Percentiles rank a stretch among this genome's conserved stretches.
These are phyloP conservation scores for Pleomassaria siparia DNA, from an alignment of 2,329 filamentous ascomycete species.

Conservation along the genomic window DNA sequence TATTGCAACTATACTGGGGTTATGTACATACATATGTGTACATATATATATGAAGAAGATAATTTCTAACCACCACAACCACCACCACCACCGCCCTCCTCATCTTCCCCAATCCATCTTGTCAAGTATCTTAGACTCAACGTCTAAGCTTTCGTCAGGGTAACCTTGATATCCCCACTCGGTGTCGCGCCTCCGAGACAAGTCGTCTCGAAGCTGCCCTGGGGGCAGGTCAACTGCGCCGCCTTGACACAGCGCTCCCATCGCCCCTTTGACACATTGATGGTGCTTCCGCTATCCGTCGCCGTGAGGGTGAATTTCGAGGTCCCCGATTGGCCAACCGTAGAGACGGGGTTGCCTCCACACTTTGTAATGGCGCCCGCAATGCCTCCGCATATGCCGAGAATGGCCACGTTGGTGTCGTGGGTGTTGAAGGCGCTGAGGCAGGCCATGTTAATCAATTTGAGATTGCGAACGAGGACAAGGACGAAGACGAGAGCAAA, in stretches of 20 bases:
- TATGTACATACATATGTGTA: too few species aligned
- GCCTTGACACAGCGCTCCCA: constrained; percentile 60
- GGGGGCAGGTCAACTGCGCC: constrained; percentile 54
- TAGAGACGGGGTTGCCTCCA: constrained; percentile 48
- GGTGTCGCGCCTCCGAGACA: constrained; percentile 53
- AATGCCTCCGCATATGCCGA: constrained; percentile 55
- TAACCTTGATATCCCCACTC: constrained; percentile 50
- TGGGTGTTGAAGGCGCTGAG: constrained; percentile 19
- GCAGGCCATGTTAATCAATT: neutral
- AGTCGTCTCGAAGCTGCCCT: constrained; percentile 51
- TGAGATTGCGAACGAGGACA: too few species aligned
- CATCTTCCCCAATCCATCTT: too few species aligned
- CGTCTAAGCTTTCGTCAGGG: constrained; percentile 14
- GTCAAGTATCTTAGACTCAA: too few species aligned
- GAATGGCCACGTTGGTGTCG: constrained; percentile 45
- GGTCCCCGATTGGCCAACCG: constrained; percentile 50
- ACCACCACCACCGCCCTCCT: neutral
- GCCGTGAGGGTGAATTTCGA: constrained; percentile 53
- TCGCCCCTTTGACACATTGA: constrained; percentile 55
- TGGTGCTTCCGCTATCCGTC: constrained; percentile 48
- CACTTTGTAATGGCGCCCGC: constrained; percentile 51
- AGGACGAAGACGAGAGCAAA: neutral
- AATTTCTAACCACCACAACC: neutral
- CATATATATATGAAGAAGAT: too few species aligned
- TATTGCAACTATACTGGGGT: too few species aligned